Conservation (phyloP, 2,329 filamentous ascomycete genomes). For the Fusarium irregulare region DNA sequence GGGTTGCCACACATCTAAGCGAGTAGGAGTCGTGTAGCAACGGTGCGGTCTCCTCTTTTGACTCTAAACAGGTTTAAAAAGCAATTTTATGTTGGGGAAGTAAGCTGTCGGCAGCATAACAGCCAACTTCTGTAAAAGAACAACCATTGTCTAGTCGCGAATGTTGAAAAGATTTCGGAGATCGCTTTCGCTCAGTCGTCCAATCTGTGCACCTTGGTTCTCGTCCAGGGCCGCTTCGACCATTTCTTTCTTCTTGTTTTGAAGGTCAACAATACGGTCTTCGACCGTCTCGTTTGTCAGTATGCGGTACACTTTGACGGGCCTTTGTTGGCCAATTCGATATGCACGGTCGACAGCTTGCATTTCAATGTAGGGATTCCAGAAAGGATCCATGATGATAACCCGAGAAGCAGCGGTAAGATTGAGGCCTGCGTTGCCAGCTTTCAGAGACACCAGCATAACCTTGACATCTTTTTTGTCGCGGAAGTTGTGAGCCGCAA, state of each 20-base stretch:
- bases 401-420: constrained; percentile 85
- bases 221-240: constrained; percentile 86
- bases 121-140: background rate
- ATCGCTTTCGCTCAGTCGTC: constrained; percentile 73
- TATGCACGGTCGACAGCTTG: constrained; percentile 92
- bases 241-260: constrained; percentile 80
- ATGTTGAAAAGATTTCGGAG: constrained; percentile 73
- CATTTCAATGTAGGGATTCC: constrained; percentile 93
- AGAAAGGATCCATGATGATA: constrained; percentile 92
- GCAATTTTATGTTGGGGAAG: background rate
- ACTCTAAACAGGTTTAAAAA: constrained; percentile 14
- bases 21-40: background rate
- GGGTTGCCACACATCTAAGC: background rate
- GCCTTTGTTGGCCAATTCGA: constrained; percentile 81
- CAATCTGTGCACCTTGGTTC: constrained; percentile 72
- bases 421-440: constrained; percentile 88
- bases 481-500: constrained; percentile 74
- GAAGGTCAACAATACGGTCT: constrained; percentile 83
- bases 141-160: background rate
- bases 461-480: constrained; percentile 73
- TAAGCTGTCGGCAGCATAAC: background rate
- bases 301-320: constrained; percentile 84
- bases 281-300: constrained; percentile 84
- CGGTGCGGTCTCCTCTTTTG: background rate
- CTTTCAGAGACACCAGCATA: constrained; percentile 83